phyloP scores from a whole-genome alignment of 2,329 filamentous ascomycete species.

The Podosphaera xanthii region DNA sequence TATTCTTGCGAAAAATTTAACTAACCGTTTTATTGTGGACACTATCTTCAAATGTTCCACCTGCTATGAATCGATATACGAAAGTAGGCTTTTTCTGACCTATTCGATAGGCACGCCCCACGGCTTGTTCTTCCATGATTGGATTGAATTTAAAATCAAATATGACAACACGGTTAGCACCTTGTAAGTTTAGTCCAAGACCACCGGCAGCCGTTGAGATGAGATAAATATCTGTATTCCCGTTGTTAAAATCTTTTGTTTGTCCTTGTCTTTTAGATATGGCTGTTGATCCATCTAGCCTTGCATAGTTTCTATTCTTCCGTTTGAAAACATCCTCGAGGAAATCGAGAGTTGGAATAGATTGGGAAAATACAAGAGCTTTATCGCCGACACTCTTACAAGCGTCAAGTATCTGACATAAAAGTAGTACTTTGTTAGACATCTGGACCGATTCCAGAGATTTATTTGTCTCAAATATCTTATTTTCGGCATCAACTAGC shows the following conservation, averaged over 20 bases:
- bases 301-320: conserved; percentile 25
- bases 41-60: conserved; percentile 57
- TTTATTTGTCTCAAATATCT: conserved; percentile 16
- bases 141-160: conserved; percentile 72
- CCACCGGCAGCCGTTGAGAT: conserved; percentile 72
- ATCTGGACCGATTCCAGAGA: conserved; percentile 22
- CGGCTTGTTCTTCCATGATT: conserved; percentile 60
- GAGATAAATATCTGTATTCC: conserved; percentile 37
- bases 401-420: conserved; percentile 47
- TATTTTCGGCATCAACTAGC: conserved; percentile 16
- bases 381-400: conserved; percentile 43
- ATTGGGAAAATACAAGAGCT: conserved; percentile 60
- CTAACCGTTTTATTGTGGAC: conserved; percentile 39
- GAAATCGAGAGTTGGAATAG: conserved; percentile 44
- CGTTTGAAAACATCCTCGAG: conserved; percentile 32
- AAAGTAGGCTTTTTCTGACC: conserved; percentile 62
- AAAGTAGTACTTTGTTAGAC: conserved; percentile 45
- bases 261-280: conserved; percentile 34
- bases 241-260: conserved; percentile 46
- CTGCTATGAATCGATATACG: conserved; percentile 61
- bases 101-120: conserved; percentile 68
- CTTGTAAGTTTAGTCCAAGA: conserved; percentile 60
- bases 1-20: background rate
- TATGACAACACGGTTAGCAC: conserved; percentile 68
- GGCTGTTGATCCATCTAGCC: conserved; percentile 44